Evolutionary conservation across 257 asterid genomes (phyloP).

Genomic region (Lithospermum erythrorhizon): DNA sequence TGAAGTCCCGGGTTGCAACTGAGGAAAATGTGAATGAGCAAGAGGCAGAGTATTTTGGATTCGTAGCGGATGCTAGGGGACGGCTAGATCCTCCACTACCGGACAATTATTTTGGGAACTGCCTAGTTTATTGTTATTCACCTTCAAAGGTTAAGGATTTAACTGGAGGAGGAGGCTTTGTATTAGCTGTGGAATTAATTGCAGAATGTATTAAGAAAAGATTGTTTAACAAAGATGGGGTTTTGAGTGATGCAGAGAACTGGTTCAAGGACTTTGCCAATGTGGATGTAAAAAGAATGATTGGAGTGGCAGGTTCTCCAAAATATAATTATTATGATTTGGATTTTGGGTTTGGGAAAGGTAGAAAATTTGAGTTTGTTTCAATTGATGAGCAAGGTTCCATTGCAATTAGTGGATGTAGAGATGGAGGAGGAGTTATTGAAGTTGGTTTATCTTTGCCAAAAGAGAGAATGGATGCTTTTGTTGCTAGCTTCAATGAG

Average conservation of each 20-base stretch:
- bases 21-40: slow-evolving; percentile 15
- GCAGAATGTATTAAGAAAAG: slow-evolving; percentile 8
- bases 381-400: slow-evolving; percentile 12
- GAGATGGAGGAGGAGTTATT: slow-evolving; percentile 18
- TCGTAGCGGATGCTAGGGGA: slow-evolving; percentile 20
- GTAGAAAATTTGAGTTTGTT: slow-evolving; percentile 8
- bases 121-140: slow-evolving; percentile 5
- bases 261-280: background rate
- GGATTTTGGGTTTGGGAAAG: slow-evolving; percentile 26
- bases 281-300: fast-evolving
- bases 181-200: slow-evolving; percentile 9
- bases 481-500: slow-evolving; percentile 9
- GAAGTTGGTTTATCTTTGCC: slow-evolving; percentile 24
- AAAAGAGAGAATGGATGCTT: slow-evolving; percentile 18
- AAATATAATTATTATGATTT: slow-evolving; percentile 12
- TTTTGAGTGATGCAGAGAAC: slow-evolving; percentile 4
- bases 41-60: slow-evolving; percentile 24
- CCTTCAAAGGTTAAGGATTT: slow-evolving; percentile 10
- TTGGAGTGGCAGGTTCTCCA: slow-evolving; percentile 17
- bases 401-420: slow-evolving; percentile 17
- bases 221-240: slow-evolving; percentile 6
- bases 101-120: slow-evolving; percentile 29
- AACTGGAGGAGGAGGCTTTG: slow-evolving; percentile 23
- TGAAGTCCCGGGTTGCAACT: slow-evolving; percentile 14
- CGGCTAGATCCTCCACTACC: slow-evolving; percentile 30